Percentiles rank a stretch among this genome's conserved stretches.
These are phyloP conservation scores for Pseudocercospora cruenta DNA, from an alignment of 2,329 filamentous ascomycete genomes.

Conservation along the genomic window DNA sequence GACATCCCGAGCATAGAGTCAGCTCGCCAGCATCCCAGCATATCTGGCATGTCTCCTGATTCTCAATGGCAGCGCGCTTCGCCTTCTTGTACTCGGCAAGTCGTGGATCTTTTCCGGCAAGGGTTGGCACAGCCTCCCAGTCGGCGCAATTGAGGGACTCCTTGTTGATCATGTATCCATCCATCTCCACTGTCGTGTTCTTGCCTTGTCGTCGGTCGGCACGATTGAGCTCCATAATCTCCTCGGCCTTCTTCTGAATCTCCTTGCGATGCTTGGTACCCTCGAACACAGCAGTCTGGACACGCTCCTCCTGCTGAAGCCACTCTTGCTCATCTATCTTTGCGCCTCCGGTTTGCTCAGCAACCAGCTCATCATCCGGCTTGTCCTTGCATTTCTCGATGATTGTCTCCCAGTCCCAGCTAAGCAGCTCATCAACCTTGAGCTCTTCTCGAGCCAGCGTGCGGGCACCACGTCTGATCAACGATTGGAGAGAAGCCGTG, in stretches of 20 bases:
- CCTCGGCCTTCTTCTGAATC: conserved; percentile 38
- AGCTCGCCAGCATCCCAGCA: conserved; percentile 57
- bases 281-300: conserved; percentile 61
- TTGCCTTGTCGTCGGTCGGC: conserved; percentile 59
- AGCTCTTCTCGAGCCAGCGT: conserved; percentile 57
- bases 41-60: conserved; percentile 58
- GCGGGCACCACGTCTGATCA: conserved; percentile 59
- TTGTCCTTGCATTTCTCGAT: conserved; percentile 59
- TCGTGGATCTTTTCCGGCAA: conserved; percentile 59
- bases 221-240: conserved; percentile 37
- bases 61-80: conserved; percentile 52
- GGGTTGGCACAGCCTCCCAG: conserved; percentile 62
- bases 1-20: conserved; percentile 56
- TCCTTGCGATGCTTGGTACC: conserved; percentile 56
- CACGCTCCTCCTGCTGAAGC: conserved; percentile 60
- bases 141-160: conserved; percentile 57
- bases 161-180: conserved; percentile 61
- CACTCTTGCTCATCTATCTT: conserved; percentile 57
- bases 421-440: conserved; percentile 59
- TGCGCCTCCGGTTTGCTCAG: conserved; percentile 34
- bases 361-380: conserved; percentile 47
- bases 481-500: conserved; percentile 56
- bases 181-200: conserved; percentile 60
- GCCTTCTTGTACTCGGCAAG: conserved; percentile 54
- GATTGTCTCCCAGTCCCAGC: conserved; percentile 61